Base-by-base conservation (phyloP, 805 yeast genomes). In the Ogataea wickerhamii region DNA sequence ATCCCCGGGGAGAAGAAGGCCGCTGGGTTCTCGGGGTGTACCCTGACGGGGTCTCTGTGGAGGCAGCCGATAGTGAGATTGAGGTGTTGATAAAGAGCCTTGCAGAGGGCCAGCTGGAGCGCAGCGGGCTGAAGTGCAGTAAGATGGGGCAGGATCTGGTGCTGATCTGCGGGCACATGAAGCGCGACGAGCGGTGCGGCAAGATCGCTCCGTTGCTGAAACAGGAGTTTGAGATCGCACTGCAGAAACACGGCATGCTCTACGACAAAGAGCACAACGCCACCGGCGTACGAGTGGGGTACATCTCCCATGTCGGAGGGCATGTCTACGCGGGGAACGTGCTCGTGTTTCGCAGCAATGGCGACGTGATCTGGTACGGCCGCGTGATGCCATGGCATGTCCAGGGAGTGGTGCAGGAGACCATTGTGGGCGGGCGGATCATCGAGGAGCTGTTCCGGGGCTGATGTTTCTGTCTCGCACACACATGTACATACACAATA, bases 271-370 rank as follows among this genome's bases (percentile, higher is more conserved):
- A 26, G 3, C 8, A 32, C 26, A 54, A 50, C 38, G 44, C 55
- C 32, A 65, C 18, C 3, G 39, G 40, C 6, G 29, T 48, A 6
- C 38, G 51, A 14, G 42, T 80, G 23, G 88, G 87, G 0, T 52
- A 74, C 5, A 66, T 82, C 0, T 80, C 89, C 10, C 96, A 87
- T 56, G 67, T 87, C 28, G 94, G 95, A 1, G 96, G 96, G 0
- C 96, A 87, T 56, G 85, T 72, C 2, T 87, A 76, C 59, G 95
- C 96, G 2, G 95, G 95, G 0, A 87, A 87, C 52, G 76, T 87
- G 11, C 63, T 85, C 2, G 71, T 74, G 35, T 78, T 79, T 45
- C 66, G 67, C 33, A 58, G 56, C 8, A 55, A 61, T 22, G 73
- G 76, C 1, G 66, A 67, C 32, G 57, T 67, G 12, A 58, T 80